These are phyloP conservation scores for Tricholoma sp. DNA, from an alignment of 768 basidiomycete species.

Conservation along the genomic window DNA sequence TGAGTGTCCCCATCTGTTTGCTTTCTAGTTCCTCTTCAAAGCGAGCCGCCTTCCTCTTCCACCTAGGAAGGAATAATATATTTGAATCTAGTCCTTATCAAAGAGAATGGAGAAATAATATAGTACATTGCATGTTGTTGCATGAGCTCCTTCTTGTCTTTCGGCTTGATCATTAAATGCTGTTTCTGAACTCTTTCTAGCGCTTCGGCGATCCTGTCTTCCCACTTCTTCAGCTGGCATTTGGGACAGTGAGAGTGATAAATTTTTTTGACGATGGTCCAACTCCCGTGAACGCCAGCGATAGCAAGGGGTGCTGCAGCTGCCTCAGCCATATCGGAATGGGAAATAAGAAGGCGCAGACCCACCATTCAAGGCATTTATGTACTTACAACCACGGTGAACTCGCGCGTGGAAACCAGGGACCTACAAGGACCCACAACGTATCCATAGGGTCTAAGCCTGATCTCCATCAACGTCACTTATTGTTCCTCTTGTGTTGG, in stretches of 20 bases:
- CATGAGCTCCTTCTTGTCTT: neutral
- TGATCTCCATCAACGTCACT: too few species aligned
- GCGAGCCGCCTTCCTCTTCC: neutral
- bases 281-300: neutral
- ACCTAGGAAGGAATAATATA: neutral
- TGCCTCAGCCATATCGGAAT: neutral
- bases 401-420: neutral
- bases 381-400: neutral
- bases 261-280: neutral
- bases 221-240: neutral
- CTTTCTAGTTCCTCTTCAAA: neutral
- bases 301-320: neutral
- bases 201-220: neutral
- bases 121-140: neutral
- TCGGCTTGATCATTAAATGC: neutral
- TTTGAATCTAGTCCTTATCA: neutral
- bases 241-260: neutral
- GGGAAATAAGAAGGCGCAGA: neutral
- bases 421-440: neutral
- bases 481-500: too few species aligned
- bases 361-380: neutral
- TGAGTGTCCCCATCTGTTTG: neutral
- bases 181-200: neutral
- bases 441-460: neutral
- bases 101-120: neutral